These are phyloP conservation scores for Chlamydomonas eustigma DNA, from an alignment of 139 green algal genomes.

Conservation along the genomic window DNA sequence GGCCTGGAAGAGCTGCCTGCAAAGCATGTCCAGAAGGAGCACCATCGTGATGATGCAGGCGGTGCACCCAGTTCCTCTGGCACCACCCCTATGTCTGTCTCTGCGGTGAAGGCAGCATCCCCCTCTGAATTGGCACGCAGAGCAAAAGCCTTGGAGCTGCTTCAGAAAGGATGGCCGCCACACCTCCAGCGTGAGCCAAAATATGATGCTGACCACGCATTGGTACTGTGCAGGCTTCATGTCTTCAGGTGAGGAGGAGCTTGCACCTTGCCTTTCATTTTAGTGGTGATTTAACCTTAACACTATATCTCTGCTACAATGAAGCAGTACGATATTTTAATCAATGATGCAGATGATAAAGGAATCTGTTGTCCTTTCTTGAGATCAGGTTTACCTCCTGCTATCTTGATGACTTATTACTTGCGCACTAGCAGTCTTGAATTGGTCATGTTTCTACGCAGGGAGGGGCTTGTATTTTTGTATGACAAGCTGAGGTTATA, in stretches of 20 bases:
- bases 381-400: too few relatives aligned
- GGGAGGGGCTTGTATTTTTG: constrained; percentile 73
- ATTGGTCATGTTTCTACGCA: too few relatives aligned
- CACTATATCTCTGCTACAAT: too few relatives aligned
- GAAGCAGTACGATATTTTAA: too few relatives aligned
- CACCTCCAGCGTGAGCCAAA: constrained; percentile 19
- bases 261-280: too few relatives aligned
- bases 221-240: constrained; percentile 83
- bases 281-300: too few relatives aligned
- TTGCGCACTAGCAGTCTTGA: too few relatives aligned
- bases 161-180: constrained; percentile 76
- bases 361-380: too few relatives aligned
- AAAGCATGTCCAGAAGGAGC: not conserved
- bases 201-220: constrained; percentile 85
- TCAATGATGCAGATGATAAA: too few relatives aligned
- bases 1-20: not conserved
- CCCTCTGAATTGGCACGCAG: constrained; percentile 14
- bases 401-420: too few relatives aligned
- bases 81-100: not conserved
- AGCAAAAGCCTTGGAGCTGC: constrained; percentile 74
- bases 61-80: not conserved
- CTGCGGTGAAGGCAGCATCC: constrained; percentile 6
- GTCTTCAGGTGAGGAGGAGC: constrained; percentile 46
- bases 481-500: constrained; percentile 82
- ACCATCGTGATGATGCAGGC: not conserved